Conservation (phyloP, 1,284 basidiomycete species). For the Cystobasidium pallidum region DNA sequence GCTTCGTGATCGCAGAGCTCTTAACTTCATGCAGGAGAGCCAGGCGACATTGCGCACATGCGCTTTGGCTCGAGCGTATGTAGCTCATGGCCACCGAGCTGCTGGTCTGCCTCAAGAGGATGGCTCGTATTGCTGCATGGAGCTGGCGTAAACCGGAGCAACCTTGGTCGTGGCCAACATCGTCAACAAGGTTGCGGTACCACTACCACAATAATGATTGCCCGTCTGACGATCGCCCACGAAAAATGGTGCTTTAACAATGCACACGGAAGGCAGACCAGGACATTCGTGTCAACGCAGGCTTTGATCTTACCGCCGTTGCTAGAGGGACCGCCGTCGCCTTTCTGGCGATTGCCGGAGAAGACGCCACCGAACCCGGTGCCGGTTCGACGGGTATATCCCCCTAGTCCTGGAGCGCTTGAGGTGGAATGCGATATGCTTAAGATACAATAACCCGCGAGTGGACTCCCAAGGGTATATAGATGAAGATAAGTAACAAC, state of each 20-base stretch:
- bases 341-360: conserved; percentile 27
- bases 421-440: too few relatives aligned
- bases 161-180: not conserved
- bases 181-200: conserved; percentile 4
- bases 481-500: too few relatives aligned
- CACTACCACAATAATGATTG: not conserved
- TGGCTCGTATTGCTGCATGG: not conserved
- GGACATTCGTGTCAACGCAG: too few relatives aligned
- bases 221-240: not conserved
- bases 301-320: not conserved
- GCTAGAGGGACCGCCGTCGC: not conserved
- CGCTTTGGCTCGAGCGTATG: not conserved
- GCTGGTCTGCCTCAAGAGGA: not conserved
- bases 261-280: too few relatives aligned
- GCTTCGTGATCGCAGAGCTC: not conserved
- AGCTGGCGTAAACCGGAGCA: not conserved
- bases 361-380: conserved; percentile 17
- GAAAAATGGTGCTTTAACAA: not conserved
- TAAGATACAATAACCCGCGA: too few relatives aligned
- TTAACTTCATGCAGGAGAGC: not conserved
- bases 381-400: conserved; percentile 12
- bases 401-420: too few relatives aligned
- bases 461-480: too few relatives aligned
- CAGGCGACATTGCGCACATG: not conserved
- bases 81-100: not conserved